Base-by-base conservation (phyloP, 345 rosid species). In the Hibiscus syriacus region DNA sequence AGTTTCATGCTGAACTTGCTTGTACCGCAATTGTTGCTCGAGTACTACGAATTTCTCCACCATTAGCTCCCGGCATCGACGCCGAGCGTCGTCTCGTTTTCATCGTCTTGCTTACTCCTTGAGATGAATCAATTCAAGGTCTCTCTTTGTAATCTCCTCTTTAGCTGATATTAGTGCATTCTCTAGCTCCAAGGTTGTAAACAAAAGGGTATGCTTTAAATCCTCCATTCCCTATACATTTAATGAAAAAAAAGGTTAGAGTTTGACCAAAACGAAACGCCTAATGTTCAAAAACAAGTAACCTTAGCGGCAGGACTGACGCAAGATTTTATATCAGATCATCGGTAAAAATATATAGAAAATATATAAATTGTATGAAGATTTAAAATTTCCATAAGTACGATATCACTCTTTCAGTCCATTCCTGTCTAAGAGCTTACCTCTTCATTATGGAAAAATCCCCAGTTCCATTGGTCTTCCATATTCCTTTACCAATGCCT, bases 171-270 rank as follows among this genome's bases (percentile, higher is more conserved):
- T 25, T 43, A 79, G 29, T 39, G 85, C 70, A 19, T 79, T 58
- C 70, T 86, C 88, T 0, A 86, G 73, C 74, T 84, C 88, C 75
- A 72, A 67, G 10, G 82, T 76, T 38, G 80, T 71, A 69, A 77
- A 81, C 69, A 76, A 48, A 12, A 84, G 67, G 25, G 79, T 69
- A 45, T 78, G 80, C 72, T 70, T 81, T 12, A 79, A 58, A 32
- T 82, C 88, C 30, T 82, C 84, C 74, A 79, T 74, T 26, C 81
- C 85, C 91, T 86, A 71, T 11, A 53, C 20, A 5, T 11, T 20
- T 23, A 20, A 22, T 1, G 17, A 14, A 45, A 16, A 66, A 46
- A 67, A 45, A 16, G 6, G 6, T 16, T 23, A 0, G 29, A 16
- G 14, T 50, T 50, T 20, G 20, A 6, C 22, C 9, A 26, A 55